Base-by-base conservation (phyloP, 2,329 filamentous ascomycete species). In the Sclerotiophoma versabilis region DNA sequence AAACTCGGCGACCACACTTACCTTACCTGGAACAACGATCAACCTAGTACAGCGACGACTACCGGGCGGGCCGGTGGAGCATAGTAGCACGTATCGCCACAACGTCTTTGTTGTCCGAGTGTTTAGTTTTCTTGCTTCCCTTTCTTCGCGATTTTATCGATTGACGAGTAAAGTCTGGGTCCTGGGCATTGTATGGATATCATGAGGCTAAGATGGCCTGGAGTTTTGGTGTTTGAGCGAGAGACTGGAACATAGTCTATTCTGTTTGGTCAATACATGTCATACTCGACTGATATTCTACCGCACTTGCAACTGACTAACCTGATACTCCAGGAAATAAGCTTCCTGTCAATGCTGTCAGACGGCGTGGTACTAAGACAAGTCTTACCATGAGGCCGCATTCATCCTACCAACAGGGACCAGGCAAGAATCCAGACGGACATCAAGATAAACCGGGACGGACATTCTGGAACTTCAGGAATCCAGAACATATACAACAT, bases 1-100 rank as follows among this genome's bases (percentile, higher is more conserved):
- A 99, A 98, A 89, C 85, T 99, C 34, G 95, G 95, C 58, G 95
- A 99, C 75, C 95, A 98, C 76, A 97, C 92, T 8, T 98, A 99
- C 75, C 84, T 99, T 42, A 95, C 91, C 20, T 99, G 95, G 95
- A 97, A 98, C 75, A 89, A 87, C 58, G 87, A 90, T 38, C 79
- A 84, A 56, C 80, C 84, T 7, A 81, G 79, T 55, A 82, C 84
- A 38, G 84, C 82, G 54, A 83, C 81, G 32, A 76, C 79, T 41
- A 81, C 77, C 57, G 79, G 78, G 12, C 70, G 79, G 59, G 69
- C 70, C 8, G 71, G 70, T 25, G 75, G 75, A 32, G 65, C 66
- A 68, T 73, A 45, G 65, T 60, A 50, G 57, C 49, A 48, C 58
- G 32, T 58, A 30, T 47, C n/a, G 48, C 47, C 43, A 56, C 38